Evolutionary conservation across 1,284 basidiomycete species (phyloP).

Genomic region (Takashimella tepidaria): DNA sequence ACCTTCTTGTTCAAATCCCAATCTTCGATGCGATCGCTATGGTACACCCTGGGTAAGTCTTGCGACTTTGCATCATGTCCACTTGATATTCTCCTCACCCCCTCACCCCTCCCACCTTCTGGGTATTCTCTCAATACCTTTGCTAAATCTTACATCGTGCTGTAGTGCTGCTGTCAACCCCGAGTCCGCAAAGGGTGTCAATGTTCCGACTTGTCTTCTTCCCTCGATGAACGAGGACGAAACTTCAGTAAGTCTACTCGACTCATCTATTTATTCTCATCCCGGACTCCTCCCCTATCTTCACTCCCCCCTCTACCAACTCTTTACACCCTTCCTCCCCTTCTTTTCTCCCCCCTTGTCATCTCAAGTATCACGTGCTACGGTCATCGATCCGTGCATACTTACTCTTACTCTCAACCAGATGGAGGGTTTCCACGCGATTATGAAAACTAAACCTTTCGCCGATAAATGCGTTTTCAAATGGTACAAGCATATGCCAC

Average conservation of each 20-base stretch:
- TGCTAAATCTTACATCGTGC: too few relatives aligned
- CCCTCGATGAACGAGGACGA: slow-evolving; percentile 42
- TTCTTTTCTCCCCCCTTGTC: slow-evolving; percentile 2
- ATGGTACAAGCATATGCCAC: slow-evolving; percentile 31
- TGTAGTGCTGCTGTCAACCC: slow-evolving; percentile 18
- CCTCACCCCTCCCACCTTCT: background rate
- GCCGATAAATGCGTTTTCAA: slow-evolving; percentile 30
- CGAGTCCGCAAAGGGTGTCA: slow-evolving; percentile 30
- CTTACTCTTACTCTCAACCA: background rate
- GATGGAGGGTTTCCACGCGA: slow-evolving; percentile 14
- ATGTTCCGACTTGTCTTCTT: slow-evolving; percentile 39
- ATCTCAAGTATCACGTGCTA: background rate
- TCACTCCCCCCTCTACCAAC: too few relatives aligned
- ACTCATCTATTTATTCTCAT: too few relatives aligned
- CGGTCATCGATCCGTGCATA: too few relatives aligned
- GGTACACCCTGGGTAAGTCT: slow-evolving; percentile 21
- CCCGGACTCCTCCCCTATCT: too few relatives aligned
- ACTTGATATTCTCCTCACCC: background rate
- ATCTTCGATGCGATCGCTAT: slow-evolving; percentile 19
- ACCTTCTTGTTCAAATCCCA: slow-evolving; percentile 9
- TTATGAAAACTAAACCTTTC: slow-evolving; percentile 10
- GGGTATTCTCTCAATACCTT: too few relatives aligned
- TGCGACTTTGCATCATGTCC: too few relatives aligned
- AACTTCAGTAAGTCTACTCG: slow-evolving; percentile 24
- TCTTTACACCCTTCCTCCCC: too few relatives aligned